These are phyloP conservation scores for Fraxinus xanthoxyloides DNA, from an alignment of 305 asterid genomes.

Conservation along the genomic window DNA sequence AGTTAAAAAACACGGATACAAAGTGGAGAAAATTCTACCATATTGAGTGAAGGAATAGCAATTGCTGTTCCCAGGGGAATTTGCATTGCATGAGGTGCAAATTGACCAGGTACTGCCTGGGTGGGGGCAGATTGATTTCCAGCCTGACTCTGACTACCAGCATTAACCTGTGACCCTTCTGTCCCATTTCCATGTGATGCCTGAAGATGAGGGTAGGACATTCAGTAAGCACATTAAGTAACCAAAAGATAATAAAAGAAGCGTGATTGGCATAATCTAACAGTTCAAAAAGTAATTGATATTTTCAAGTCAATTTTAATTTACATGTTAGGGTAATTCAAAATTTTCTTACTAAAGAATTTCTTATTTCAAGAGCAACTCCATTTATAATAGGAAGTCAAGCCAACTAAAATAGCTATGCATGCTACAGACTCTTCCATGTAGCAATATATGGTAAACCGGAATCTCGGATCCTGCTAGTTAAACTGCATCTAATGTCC, in stretches of 20 bases:
- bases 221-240: conserved; percentile 12
- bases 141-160: conserved; percentile 47
- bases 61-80: conserved; percentile 62
- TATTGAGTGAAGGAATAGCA: conserved; percentile 59
- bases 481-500: background rate
- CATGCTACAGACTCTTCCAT: background rate
- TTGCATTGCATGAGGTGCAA: conserved; percentile 48
- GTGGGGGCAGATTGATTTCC: conserved; percentile 50
- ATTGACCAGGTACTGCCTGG: conserved; percentile 51
- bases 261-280: background rate
- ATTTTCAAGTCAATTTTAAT: background rate
- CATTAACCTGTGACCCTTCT: conserved; percentile 41
- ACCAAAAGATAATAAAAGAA: background rate
- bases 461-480: background rate
- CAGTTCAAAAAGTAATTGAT: background rate
- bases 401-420: background rate
- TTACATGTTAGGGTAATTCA: background rate
- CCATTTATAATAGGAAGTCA: background rate
- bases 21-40: conserved; percentile 38
- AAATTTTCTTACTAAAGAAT: background rate
- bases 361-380: background rate
- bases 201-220: conserved; percentile 33
- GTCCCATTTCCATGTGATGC: conserved; percentile 52
- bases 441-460: background rate
- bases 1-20: background rate